These are phyloP conservation scores for Parasitella parasitica DNA, from an alignment of 371 early-diverging fungal species.

Conservation along the genomic window DNA sequence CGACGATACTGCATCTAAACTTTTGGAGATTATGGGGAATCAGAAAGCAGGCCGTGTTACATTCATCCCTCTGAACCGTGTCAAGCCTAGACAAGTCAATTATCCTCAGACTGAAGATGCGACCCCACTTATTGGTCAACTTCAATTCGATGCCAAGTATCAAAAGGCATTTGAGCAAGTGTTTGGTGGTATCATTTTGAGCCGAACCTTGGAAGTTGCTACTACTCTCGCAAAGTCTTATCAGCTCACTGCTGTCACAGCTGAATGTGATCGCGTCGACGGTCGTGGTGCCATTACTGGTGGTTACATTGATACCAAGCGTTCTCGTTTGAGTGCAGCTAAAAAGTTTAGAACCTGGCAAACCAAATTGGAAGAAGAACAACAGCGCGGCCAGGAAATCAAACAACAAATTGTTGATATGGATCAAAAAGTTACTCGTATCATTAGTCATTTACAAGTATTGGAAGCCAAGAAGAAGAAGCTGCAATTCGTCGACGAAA, in stretches of 20 bases:
- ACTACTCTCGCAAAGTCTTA: conserved; percentile 75
- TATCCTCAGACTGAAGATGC: conserved; percentile 79
- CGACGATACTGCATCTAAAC: conserved; percentile 82
- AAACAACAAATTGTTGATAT: conserved; percentile 53
- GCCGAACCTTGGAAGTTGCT: conserved; percentile 85
- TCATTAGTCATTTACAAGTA: conserved; percentile 51
- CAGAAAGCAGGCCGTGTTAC: conserved; percentile 89
- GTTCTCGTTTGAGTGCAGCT: conserved; percentile 78
- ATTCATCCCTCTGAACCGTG: conserved; percentile 95
- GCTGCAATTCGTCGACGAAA: conserved; percentile 51
- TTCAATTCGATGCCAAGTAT: conserved; percentile 69
- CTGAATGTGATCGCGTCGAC: conserved; percentile 92
- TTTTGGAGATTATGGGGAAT: conserved; percentile 76
- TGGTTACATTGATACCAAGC: conserved; percentile 80
- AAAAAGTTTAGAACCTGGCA: conserved; percentile 43
- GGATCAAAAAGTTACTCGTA: conserved; percentile 72
- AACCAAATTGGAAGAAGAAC: conserved; percentile 49
- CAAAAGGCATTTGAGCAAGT: conserved; percentile 77
- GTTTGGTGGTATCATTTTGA: conserved; percentile 90
- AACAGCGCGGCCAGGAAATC: conserved; percentile 39
- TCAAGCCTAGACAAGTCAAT: conserved; percentile 55
- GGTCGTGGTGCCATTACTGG: conserved; percentile 93
- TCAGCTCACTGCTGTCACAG: conserved; percentile 82
- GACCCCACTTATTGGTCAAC: conserved; percentile 78
- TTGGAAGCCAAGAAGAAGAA: conserved; percentile 53